A percentile compares a stretch with the other conserved stretches of the same genome.
Evolutionary conservation across 768 basidiomycete species (phyloP).

Genomic region (Plicaturopsis crispa): DNA sequence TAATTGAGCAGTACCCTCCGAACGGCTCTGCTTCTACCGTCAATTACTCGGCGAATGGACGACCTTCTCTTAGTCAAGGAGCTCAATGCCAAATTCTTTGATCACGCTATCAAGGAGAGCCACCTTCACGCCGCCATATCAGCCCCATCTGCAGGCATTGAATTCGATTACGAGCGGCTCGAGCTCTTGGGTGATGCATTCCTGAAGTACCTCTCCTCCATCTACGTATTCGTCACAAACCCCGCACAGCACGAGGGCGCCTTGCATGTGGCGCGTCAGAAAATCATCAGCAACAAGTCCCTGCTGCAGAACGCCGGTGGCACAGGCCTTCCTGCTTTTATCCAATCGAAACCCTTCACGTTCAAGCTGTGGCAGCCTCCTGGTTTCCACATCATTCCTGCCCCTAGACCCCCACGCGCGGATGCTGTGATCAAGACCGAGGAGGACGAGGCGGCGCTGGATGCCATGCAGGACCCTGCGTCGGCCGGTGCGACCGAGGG

Average conservation of each 20-base stretch:
- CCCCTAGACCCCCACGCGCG: constrained; percentile 14
- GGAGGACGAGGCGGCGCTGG: constrained; percentile 14
- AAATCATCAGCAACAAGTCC: constrained; percentile 68
- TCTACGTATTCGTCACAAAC: constrained; percentile 66
- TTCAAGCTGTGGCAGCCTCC: constrained; percentile 62
- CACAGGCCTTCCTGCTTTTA: constrained; percentile 60
- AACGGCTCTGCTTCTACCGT: constrained; percentile 66
- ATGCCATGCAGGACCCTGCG: constrained; percentile 7
- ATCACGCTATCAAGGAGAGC: constrained; percentile 51
- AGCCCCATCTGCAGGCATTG: constrained; percentile 60
- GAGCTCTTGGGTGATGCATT: constrained; percentile 84
- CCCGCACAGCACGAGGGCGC: constrained; percentile 59
- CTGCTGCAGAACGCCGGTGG: constrained; percentile 47
- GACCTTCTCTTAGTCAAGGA: constrained; percentile 72
- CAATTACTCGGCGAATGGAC: constrained; percentile 65
- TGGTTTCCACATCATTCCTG: constrained; percentile 23
- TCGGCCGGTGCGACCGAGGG: constrained; percentile 4
- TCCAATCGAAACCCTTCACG: constrained; percentile 66
- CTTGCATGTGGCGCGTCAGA: constrained; percentile 58
- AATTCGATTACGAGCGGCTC: constrained; percentile 76
- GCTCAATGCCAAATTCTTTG: constrained; percentile 63
- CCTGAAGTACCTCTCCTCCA: constrained; percentile 70
- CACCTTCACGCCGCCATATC: constrained; percentile 61
- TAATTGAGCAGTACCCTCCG: constrained; percentile 46
- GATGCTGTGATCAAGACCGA: constrained; percentile 22